Evolutionary conservation across 2,329 filamentous ascomycete genomes (phyloP).

Genomic region (Metarhizium sp.): DNA sequence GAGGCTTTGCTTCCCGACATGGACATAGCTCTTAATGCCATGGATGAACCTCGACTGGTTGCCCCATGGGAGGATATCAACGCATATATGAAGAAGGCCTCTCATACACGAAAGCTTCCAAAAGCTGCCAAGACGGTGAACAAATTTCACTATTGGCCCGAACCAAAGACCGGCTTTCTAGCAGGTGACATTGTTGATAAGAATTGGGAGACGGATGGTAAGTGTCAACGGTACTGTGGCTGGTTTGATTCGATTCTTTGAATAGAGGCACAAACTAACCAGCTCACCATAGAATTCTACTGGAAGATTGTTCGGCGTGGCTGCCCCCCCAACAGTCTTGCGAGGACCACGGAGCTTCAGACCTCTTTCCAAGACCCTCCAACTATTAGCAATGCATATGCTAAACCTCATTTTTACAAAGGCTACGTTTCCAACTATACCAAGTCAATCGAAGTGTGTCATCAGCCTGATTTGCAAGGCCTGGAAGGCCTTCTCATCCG

Average conservation of each 20-base stretch:
- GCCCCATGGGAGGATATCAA: constrained; percentile 55
- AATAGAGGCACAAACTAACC: background rate
- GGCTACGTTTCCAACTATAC: constrained; percentile 56
- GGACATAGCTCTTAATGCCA: constrained; percentile 56
- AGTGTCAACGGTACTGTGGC: constrained; percentile 11
- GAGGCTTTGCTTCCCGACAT: constrained; percentile 53
- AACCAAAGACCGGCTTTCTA: constrained; percentile 25
- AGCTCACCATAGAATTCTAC: constrained; percentile 32
- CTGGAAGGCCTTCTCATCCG: constrained; percentile 57
- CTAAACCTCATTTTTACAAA: constrained; percentile 38
- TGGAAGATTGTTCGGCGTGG: constrained; percentile 50
- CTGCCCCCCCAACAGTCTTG: constrained; percentile 53
- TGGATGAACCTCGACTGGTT: constrained; percentile 58
- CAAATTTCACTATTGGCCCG: constrained; percentile 33
- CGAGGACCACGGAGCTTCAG: constrained; percentile 37
- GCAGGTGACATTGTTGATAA: constrained; percentile 27
- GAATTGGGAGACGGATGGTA: constrained; percentile 43
- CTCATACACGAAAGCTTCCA: constrained; percentile 33
- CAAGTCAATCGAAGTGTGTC: constrained; percentile 52
- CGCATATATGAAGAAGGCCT: constrained; percentile 41
- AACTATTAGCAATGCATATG: constrained; percentile 33
- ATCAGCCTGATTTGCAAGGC: constrained; percentile 53
- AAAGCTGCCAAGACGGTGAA: constrained; percentile 33
- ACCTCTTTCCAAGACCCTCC: constrained; percentile 35
- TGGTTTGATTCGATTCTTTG: background rate